Base-by-base conservation (phyloP, 202 grass and related monocot species). In the Cymbopogon flexuosus region DNA sequence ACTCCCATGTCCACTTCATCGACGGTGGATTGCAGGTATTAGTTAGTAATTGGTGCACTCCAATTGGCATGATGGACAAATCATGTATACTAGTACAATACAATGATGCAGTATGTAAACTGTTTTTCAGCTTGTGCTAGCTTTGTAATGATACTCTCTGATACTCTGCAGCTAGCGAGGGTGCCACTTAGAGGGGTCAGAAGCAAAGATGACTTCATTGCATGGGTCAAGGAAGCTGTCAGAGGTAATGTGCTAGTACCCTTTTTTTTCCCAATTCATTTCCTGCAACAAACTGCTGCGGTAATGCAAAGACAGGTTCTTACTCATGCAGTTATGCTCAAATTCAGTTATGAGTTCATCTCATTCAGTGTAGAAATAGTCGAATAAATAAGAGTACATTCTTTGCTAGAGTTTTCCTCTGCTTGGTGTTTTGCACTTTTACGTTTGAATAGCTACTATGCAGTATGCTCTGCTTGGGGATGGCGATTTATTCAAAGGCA, bases 1-100 rank as follows among this genome's bases (percentile, higher is more conserved):
- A 99, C 87, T 99, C 96, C 39, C 96, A 99, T 79, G 88, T 90
- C 33, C 96, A 99, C 77, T 61, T 99, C 45, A 86, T 99, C 52
- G 70, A 73, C 5, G 96, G 90, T 19, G 96, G 92, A 10, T 54
- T 99, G 68, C 87, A 80, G 86, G 96, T 96, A 49, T 10, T 71
- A 27, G 8, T 10, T 24, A 60, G 3, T 1, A 24, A 11, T 61
- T 61, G 23, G 0, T 11, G 56, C 56, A 11, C 21, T 59, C 21
- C 21, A 12, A 27, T 60, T 60, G 22, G 4, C 22, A 60, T 27
- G 22, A 24, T 59, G 21, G 3, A 59, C 57, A 10, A 12, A 10
- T 27, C 13, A 60, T 2, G 2, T 8, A 0, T 22, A 23, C 27
- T 27, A 27, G 27, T 24, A 59, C 5, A 60, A 23, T 79, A 43